These are phyloP conservation scores for Onygenales sp. DNA, from an alignment of 2,329 filamentous ascomycete species.

Conservation along the genomic window DNA sequence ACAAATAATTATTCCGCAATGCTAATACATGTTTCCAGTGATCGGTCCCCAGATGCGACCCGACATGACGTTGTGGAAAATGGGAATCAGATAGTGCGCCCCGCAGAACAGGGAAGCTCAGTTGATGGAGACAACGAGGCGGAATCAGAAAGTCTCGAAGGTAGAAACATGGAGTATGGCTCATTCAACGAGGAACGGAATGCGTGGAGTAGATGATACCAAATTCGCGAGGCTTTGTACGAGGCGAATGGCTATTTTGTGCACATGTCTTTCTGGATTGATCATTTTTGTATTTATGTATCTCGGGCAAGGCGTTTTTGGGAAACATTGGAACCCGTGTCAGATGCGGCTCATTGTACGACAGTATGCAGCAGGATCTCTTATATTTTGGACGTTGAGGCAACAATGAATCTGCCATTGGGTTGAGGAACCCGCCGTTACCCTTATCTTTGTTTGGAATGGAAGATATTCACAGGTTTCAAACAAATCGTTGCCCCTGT, in stretches of 20 bases:
- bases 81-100: not conserved
- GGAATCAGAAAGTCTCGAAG: constrained; percentile 11
- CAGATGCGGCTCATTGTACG: too few species aligned
- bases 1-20: not conserved
- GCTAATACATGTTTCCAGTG: not conserved
- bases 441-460: too few species aligned
- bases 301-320: too few species aligned
- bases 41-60: not conserved
- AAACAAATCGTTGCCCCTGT: too few species aligned
- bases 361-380: too few species aligned
- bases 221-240: not conserved
- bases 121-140: constrained; percentile 8
- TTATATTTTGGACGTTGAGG: not conserved
- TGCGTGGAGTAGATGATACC: constrained; percentile 14
- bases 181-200: constrained; percentile 26
- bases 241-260: not conserved
- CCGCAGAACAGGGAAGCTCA: not conserved
- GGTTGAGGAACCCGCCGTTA: not conserved
- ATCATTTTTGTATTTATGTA: too few species aligned
- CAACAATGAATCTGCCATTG: not conserved
- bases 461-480: too few species aligned
- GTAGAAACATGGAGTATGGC: constrained; percentile 18
- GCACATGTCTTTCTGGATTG: too few species aligned
- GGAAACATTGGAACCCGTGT: too few species aligned
- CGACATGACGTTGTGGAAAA: not conserved